Evolutionary conservation across 352 stramenopile species (phyloP).

Genomic region (Phytophthora parvispora): DNA sequence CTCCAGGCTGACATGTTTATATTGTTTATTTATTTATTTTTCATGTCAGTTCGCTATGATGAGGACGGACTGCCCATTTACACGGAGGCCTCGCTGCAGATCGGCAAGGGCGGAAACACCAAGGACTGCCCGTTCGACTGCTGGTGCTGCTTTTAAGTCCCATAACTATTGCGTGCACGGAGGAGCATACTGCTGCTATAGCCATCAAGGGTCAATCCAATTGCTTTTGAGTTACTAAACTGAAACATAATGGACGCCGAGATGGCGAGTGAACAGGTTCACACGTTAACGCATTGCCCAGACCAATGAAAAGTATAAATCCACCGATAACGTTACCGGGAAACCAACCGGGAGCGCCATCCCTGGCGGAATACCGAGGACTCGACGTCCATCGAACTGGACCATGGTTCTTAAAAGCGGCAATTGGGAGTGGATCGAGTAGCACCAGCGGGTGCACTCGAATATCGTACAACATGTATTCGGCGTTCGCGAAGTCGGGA

Average conservation of each 20-base stretch:
- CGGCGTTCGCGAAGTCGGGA: conserved; percentile 41
- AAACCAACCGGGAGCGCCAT: conserved; percentile 32
- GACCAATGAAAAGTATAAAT: conserved; percentile 44
- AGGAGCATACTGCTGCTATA: neutral
- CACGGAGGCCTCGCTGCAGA: conserved; percentile 83
- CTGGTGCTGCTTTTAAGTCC: conserved; percentile 90
- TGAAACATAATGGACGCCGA: too few relatives aligned
- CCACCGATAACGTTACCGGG: conserved; percentile 35
- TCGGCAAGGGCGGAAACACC: conserved; percentile 85
- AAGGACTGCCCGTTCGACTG: conserved; percentile 92
- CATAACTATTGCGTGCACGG: neutral
- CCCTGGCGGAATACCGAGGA: conserved; percentile 41
- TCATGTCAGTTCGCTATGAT: conserved; percentile 90
- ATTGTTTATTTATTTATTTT: neutral
- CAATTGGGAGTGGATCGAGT: conserved; percentile 43
- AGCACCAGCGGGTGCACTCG: conserved; percentile 37
- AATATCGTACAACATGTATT: conserved; percentile 56
- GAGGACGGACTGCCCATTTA: conserved; percentile 91
- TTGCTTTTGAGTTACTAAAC: too few relatives aligned
- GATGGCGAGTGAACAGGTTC: too few relatives aligned
- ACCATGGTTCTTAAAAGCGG: conserved; percentile 43
- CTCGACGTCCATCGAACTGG: conserved; percentile 44
- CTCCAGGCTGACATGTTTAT: conserved; percentile 5
- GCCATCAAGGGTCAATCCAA: too few relatives aligned
- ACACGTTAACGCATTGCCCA: conserved; percentile 41